Evolutionary conservation across 2,329 filamentous ascomycete genomes (phyloP).

Genomic region (Fusarium albosuccineum): DNA sequence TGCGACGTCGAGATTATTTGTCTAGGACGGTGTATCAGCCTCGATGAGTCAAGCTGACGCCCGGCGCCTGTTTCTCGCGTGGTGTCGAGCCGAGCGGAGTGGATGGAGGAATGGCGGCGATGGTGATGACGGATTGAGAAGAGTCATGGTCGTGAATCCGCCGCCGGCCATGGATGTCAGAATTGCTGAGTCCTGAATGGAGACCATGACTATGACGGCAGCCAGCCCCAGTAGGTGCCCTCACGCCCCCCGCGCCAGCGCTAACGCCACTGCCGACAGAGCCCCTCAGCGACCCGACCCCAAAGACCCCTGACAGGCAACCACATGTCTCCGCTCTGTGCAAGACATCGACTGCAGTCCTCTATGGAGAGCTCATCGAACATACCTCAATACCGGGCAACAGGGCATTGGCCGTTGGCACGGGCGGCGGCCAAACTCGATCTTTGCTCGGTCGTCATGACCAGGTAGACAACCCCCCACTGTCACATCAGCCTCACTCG

Average conservation of each 20-base stretch:
- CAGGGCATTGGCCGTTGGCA: background rate
- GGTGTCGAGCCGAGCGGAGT: slow-evolving; percentile 13
- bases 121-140: slow-evolving; percentile 24
- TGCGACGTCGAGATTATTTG: slow-evolving; percentile 34
- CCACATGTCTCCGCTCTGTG: background rate
- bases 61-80: slow-evolving; percentile 20
- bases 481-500: slow-evolving; percentile 5
- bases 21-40: slow-evolving; percentile 32
- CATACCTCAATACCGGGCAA: too few species aligned
- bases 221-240: background rate
- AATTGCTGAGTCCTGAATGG: background rate
- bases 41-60: slow-evolving; percentile 36
- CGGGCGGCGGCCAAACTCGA: background rate
- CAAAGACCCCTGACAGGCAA: slow-evolving; percentile 20
- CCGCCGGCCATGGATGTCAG: background rate
- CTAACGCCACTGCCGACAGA: slow-evolving; percentile 35
- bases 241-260: slow-evolving; percentile 13
- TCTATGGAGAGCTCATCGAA: too few species aligned
- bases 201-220: slow-evolving; percentile 21
- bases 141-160: slow-evolving; percentile 29
- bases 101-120: slow-evolving; percentile 19
- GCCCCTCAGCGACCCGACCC: background rate
- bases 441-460: slow-evolving; percentile 1
- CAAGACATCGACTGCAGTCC: background rate
- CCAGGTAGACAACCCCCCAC: background rate